phyloP scores from a whole-genome alignment of 208 protist genomes.

The Trypanosoma melophagium region DNA sequence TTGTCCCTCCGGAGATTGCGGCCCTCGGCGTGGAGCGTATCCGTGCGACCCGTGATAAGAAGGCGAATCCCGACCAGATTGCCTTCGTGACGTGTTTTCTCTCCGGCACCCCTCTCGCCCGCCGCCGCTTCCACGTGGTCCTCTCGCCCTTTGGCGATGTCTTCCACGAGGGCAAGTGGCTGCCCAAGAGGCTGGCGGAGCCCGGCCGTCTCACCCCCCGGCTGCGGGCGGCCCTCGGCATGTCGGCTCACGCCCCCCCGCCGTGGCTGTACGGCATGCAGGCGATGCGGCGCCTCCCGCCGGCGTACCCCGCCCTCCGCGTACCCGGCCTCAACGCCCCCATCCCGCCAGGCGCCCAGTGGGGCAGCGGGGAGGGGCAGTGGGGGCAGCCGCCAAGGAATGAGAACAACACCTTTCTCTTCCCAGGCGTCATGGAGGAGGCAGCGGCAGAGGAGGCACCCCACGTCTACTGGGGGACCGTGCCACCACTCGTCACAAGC shows the following conservation, averaged over 20 bases:
- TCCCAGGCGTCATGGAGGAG: slow-evolving; percentile 86
- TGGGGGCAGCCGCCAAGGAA: slow-evolving; percentile 97
- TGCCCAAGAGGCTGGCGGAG: slow-evolving; percentile 65
- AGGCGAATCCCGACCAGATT: slow-evolving; percentile 96
- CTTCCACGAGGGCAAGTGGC: slow-evolving; percentile 97
- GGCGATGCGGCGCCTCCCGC: slow-evolving; percentile 96
- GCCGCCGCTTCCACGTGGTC: slow-evolving; percentile 75
- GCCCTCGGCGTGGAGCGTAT: slow-evolving; percentile 94
- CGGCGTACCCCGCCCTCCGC: slow-evolving; percentile 97
- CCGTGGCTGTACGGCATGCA: slow-evolving; percentile 99
- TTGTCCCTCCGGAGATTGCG: slow-evolving; percentile 95
- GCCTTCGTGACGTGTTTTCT: slow-evolving; percentile 98
- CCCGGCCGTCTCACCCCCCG: slow-evolving; percentile 92
- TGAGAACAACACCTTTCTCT: slow-evolving; percentile 78
- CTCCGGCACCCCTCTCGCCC: slow-evolving; percentile 94
- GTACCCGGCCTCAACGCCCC: slow-evolving; percentile 99
- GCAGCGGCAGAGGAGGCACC: slow-evolving; percentile 33
- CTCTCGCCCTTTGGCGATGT: slow-evolving; percentile 94
- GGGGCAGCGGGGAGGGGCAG: slow-evolving; percentile 92
- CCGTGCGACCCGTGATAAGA: slow-evolving; percentile 96
- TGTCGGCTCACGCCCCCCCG: slow-evolving; percentile 91
- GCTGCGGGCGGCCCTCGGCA: slow-evolving; percentile 96
- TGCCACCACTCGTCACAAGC: slow-evolving; percentile 33
- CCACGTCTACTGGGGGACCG: slow-evolving; percentile 42
- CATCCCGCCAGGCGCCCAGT: slow-evolving; percentile 96